Conservation (phyloP, 495 filamentous ascomycete species). For the Talaromyces borbonicus region DNA sequence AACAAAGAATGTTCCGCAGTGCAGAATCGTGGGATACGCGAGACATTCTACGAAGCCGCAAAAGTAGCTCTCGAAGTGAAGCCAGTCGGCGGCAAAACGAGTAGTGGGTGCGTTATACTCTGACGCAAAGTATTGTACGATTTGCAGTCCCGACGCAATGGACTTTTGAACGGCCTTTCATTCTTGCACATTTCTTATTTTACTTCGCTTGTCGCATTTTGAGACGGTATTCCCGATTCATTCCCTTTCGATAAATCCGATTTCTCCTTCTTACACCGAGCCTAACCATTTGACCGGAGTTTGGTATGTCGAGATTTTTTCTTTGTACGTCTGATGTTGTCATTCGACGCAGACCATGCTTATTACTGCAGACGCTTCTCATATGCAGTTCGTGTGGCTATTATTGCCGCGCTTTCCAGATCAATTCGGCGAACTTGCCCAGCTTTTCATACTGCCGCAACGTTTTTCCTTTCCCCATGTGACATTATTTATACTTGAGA, state of each 20-base stretch:
- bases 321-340: no score
- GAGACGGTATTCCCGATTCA: neutral
- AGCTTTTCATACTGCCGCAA: no score
- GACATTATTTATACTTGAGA: neutral
- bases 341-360: no score
- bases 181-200: constrained; percentile 6
- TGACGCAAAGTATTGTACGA: constrained; percentile 17
- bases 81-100: constrained; percentile 35
- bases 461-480: neutral
- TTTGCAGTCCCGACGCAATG: neutral
- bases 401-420: no score
- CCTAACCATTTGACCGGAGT: no score
- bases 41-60: constrained; percentile 96
- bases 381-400: neutral
- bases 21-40: constrained; percentile 92
- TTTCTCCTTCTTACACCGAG: no score
- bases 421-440: no score
- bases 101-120: constrained; percentile 46
- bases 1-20: constrained; percentile 86
- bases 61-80: constrained; percentile 92
- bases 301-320: no score
- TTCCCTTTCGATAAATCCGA: no score
- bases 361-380: no score
- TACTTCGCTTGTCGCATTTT: neutral
- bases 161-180: neutral